Evolutionary conservation across 2,329 filamentous ascomycete species (phyloP), one percentile per base, ranked within the genome.

Genomic region (Nemania diffusa): DNA sequence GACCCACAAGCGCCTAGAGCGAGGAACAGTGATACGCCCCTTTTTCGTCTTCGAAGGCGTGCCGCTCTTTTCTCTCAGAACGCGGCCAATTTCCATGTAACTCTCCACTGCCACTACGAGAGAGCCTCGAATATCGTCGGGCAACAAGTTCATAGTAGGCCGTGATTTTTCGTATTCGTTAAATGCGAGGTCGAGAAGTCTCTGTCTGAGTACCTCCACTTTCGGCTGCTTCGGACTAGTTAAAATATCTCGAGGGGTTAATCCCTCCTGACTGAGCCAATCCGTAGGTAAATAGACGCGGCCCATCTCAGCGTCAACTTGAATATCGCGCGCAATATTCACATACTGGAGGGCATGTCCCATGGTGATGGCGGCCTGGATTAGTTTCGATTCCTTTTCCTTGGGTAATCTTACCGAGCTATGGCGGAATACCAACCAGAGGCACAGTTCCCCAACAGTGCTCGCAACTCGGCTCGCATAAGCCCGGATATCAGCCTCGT

Each of bases 271-370:
- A 44, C 83, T 80, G 1, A 93, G 80, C 91, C 91, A 93, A 0
- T 79, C 78, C 0, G 82, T 81, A 0, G 91, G 91, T 4, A 93
- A 79, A 74, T 94, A 94, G 6, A 92, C 90, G 6, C 91, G 85
- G 1, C 84, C 83, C 40, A 91, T 87, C 15, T 80, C 79, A 0
- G 91, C 89, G 72, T 93, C 91, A 2, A 88, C 87, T 3, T 81
- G 78, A n/a, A 93, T 88, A 73, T 94, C 91, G 24, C 91, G 88
- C 2, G 90, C 89, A 68, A 94, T 92, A 73, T 93, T 94, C 73
- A 92, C 87, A 72, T 91, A 92, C 73, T 94, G 91, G n/a, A 93
- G 80, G 1, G 91, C 91, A 37, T 91, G 84, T 0, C 91, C 91
- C 91, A 93, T 93, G 29, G 84, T 81, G 22, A 83, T 82, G 0